These are phyloP conservation scores for Colletotrichum liaoningense DNA, from an alignment of 2,329 filamentous ascomycete genomes.

Conservation along the genomic window DNA sequence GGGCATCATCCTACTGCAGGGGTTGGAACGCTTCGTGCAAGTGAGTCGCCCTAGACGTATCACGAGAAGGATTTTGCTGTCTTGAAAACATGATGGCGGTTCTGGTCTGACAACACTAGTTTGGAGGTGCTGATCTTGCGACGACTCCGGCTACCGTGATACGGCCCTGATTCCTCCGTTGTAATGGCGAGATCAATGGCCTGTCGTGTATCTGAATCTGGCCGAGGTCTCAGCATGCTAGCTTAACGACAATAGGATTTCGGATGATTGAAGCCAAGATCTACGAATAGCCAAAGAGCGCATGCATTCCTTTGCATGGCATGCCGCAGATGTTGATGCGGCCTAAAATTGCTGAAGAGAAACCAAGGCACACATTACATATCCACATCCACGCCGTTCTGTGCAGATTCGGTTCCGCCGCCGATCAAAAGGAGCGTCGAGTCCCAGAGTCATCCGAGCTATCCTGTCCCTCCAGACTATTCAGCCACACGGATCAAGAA, in stretches of 20 bases:
- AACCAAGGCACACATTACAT: not conserved
- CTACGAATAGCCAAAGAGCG: not conserved
- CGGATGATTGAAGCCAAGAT: constrained; percentile 5
- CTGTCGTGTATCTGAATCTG: not conserved
- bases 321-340: not conserved
- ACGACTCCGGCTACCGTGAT: not conserved
- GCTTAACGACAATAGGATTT: not conserved
- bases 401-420: not conserved
- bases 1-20: not conserved
- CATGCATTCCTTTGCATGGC: not conserved
- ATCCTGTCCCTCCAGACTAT: not conserved
- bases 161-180: not conserved
- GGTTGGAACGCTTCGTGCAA: not conserved
- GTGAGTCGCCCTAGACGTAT: not conserved
- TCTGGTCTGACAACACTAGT: not conserved
- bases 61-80: not conserved
- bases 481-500: constrained; percentile 15
- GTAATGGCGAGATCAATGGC: not conserved
- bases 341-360: not conserved
- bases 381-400: not conserved
- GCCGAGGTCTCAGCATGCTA: not conserved
- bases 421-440: not conserved
- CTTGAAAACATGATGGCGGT: not conserved
- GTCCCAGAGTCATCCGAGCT: not conserved
- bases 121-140: not conserved